Conservation (phyloP, 202 grass and related monocot genomes). For the Hordeum pubiflorum region DNA sequence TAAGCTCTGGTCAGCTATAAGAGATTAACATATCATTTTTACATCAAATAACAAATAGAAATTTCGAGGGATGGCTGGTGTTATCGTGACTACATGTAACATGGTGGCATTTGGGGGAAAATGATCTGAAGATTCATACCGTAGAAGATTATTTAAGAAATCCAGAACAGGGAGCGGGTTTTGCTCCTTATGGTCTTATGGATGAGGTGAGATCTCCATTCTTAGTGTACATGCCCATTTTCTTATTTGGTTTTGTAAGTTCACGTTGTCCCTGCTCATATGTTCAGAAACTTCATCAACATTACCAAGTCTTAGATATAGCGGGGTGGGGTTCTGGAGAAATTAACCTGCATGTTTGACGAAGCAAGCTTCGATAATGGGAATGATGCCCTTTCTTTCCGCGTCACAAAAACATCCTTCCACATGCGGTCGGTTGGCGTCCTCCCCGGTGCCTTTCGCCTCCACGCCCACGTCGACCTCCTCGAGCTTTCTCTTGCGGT, state of each 20-base stretch:
- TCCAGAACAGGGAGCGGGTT: conserved; percentile 85
- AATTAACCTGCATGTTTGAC: no score
- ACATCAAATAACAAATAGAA: conserved; percentile 97
- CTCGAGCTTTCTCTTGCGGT: no score
- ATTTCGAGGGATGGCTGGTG: conserved; percentile 72
- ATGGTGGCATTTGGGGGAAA: conserved; percentile 98
- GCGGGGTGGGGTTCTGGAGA: no score
- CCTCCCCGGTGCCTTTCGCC: no score
- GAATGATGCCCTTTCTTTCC: no score
- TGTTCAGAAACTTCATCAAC: conserved; percentile 99
- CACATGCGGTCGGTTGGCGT: no score
- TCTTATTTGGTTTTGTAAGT: conserved; percentile 45
- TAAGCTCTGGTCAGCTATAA: conserved; percentile 97
- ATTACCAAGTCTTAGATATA: conserved; percentile 98
- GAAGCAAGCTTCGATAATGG: no score
- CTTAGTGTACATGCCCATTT: background rate
- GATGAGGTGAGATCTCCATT: conserved; percentile 61
- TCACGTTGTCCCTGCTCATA: conserved; percentile 96
- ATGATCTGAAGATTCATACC: conserved; percentile 85
- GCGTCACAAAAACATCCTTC: no score
- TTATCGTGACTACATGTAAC: conserved; percentile 94
- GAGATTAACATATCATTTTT: conserved; percentile 91
- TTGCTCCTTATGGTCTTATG: conserved; percentile 97
- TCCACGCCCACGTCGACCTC: no score
- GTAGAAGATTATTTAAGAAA: conserved; percentile 99